Evolutionary conservation across 2,329 filamentous ascomycete genomes (phyloP), one percentile per base, ranked within the genome.

Genomic region (Xylariaceae sp.): DNA sequence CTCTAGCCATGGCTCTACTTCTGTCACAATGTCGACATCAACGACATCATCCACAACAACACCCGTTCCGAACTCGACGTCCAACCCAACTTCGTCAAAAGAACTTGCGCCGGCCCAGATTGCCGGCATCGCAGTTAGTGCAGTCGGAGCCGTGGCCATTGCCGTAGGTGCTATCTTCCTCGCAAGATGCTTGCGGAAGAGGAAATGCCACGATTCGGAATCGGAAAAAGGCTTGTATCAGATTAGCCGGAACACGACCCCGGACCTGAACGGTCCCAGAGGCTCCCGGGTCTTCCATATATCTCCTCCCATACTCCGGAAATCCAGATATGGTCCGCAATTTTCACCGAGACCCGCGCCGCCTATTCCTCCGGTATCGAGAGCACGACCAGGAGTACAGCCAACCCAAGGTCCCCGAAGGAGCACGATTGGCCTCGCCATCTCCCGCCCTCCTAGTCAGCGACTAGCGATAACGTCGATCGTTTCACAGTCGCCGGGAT

Each of bases 41-140:
- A 49, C 56, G 39, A 31, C 51, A 6, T 33, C 22, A 14, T 46
- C 45, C 35, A 44, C 49, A 15, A 22, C 32, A 6, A 33, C 7
- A n/a, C 10, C 49, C 10, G 35, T 39, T 18, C 50, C 54, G 31
- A 46, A 46, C 10, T 31, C 45, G 27, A 57, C 44, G 31, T 31
- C 51, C 5, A 39, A 19, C 39, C 41, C 51, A 2, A 45, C 55
- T 1, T 42, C 54, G 9, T 36, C 43, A 10, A 42, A 17, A 39
- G 51, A 56, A n/a, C 62, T 73, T 32, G 62, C 60, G 18, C 69
- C 68, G 6, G 67, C 66, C 4, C 77, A 83, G 53, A 73, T 85
- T 42, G 75, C 74, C 15, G 83, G 82, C 6, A 82, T 87, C 51
- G 70, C 75, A 1, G 69, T 82, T 4, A 83, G 80, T 6, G 70